Conservation (phyloP, 805 yeast species). For the Ogataea pini region DNA sequence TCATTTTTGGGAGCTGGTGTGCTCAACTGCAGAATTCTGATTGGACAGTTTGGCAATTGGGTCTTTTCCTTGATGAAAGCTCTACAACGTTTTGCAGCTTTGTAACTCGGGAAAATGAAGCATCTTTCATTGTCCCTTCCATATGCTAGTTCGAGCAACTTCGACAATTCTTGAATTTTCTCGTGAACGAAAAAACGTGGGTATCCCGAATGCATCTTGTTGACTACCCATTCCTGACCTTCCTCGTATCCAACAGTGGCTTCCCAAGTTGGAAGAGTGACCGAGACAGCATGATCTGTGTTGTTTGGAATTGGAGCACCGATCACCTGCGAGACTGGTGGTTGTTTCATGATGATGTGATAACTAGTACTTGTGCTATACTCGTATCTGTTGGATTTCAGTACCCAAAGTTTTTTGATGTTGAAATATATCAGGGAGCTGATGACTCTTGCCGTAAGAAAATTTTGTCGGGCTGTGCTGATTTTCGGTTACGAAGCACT, state of each 20-base stretch:
- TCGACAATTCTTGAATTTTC: conserved; percentile 56
- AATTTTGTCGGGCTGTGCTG: conserved; percentile 5
- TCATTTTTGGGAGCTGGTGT: conserved; percentile 65
- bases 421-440: too few relatives aligned
- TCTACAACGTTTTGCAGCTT: conserved; percentile 81
- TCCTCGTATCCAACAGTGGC: conserved; percentile 92
- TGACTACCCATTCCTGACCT: conserved; percentile 78
- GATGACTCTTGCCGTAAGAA: not conserved
- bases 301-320: conserved; percentile 90
- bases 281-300: conserved; percentile 92
- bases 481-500: conserved; percentile 6
- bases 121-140: conserved; percentile 79
- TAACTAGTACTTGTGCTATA: too few relatives aligned
- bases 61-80: conserved; percentile 61
- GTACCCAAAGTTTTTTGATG: too few relatives aligned
- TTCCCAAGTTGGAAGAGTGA: conserved; percentile 93
- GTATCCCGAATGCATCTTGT: conserved; percentile 81
- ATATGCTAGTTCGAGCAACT: conserved; percentile 60
- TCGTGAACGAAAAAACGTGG: conserved; percentile 80
- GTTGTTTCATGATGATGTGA: conserved; percentile 9
- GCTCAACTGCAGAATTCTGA: conserved; percentile 71
- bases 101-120: conserved; percentile 75
- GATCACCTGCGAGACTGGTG: conserved; percentile 44
- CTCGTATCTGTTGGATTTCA: too few relatives aligned
- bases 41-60: conserved; percentile 36